A percentile compares a stretch with the other conserved stretches of the same genome.
phyloP scores from a whole-genome alignment of 2,329 filamentous ascomycete genomes.

The Neofusicoccum laricinum region DNA sequence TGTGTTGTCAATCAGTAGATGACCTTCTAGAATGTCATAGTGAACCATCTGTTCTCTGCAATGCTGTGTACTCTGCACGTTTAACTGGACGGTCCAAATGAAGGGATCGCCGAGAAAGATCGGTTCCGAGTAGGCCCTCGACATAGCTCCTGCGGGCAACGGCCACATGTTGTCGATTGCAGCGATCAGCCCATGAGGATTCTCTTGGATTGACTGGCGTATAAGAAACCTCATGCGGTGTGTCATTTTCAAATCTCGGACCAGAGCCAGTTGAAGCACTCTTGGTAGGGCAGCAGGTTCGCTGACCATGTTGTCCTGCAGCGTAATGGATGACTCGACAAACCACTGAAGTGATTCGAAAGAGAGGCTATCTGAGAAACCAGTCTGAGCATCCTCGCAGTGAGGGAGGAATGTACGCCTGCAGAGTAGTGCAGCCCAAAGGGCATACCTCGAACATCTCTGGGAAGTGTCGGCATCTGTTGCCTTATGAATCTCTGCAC shows the following conservation, averaged over 20 bases:
- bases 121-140: conserved; percentile 21
- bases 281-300: conserved; percentile 36
- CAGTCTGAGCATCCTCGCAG: neutral
- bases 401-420: conserved; percentile 44
- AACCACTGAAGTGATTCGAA: conserved; percentile 26
- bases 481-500: conserved; percentile 43
- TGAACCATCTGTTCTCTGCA: conserved; percentile 36
- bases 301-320: conserved; percentile 49
- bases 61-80: neutral
- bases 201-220: conserved; percentile 30
- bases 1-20: conserved; percentile 49
- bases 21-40: conserved; percentile 48
- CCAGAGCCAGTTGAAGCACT: conserved; percentile 38
- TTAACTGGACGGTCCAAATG: neutral
- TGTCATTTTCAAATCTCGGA: conserved; percentile 48
- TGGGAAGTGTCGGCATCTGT: conserved; percentile 38
- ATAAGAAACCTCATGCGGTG: conserved; percentile 38
- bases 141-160: conserved; percentile 22
- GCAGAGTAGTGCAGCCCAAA: conserved; percentile 59
- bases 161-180: conserved; percentile 47
- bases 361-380: neutral
- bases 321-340: conserved; percentile 39
- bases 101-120: conserved; percentile 20
- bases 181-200: conserved; percentile 27
- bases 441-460: conserved; percentile 44